phyloP scores from a whole-genome alignment of 495 filamentous ascomycete species.

The Xanthoparmelia taractica region DNA sequence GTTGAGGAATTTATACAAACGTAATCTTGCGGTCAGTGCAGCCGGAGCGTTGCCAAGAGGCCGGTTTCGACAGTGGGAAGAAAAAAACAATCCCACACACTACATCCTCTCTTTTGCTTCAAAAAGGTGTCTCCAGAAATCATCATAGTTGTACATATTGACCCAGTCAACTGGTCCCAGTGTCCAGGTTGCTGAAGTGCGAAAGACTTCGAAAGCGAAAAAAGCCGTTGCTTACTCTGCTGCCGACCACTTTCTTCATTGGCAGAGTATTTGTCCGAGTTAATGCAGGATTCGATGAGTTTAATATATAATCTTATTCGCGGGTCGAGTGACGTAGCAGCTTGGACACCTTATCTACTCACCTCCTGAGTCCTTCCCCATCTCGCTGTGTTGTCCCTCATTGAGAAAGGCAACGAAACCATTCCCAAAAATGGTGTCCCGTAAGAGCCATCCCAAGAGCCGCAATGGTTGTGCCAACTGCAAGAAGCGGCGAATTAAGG shows the following conservation, averaged over 20 bases:
- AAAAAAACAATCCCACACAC: not conserved
- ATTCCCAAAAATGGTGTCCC: constrained; percentile 22
- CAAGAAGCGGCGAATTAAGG: constrained; percentile 28
- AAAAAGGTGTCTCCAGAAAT: not conserved
- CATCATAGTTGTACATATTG: not conserved
- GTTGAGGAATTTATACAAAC: not conserved
- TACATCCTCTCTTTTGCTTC: not conserved
- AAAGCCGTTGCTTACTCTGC: not conserved
- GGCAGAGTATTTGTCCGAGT: not conserved
- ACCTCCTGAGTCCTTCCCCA: not conserved
- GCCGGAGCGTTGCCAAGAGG: not conserved
- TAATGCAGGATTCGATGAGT: constrained; percentile 6
- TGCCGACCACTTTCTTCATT: constrained; percentile 4
- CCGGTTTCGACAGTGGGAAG: not conserved
- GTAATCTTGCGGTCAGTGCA: not conserved
- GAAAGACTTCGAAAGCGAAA: not conserved
- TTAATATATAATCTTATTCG: not conserved
- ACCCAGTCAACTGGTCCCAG: not conserved
- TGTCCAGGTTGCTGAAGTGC: not conserved
- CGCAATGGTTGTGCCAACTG: constrained; percentile 26
- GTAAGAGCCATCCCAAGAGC: constrained; percentile 27
- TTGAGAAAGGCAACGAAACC: not conserved
- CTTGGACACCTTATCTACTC: not conserved
- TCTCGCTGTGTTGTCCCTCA: not conserved
- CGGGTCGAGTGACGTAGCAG: not conserved